phyloP scores from a whole-genome alignment of 805 yeast species.

The Spencermartinsiella europaea region DNA sequence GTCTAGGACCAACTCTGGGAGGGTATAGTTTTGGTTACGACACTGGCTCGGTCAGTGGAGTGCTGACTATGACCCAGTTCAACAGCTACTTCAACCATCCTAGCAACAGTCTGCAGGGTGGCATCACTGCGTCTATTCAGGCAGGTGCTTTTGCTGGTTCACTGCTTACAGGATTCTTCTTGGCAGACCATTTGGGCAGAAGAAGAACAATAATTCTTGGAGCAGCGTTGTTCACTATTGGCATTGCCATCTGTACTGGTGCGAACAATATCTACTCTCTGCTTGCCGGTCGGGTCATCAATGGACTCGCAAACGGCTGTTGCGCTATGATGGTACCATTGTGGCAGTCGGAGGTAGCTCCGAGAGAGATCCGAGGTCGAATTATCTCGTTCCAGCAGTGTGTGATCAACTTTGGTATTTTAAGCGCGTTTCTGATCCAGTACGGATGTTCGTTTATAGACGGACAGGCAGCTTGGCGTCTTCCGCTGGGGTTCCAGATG shows the following conservation, averaged over 20 bases:
- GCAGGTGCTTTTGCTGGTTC: conserved; percentile 48
- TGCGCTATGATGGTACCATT: conserved; percentile 74
- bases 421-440: conserved; percentile 71
- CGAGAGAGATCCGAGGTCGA: conserved; percentile 59
- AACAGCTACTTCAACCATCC: conserved; percentile 41
- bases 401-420: conserved; percentile 57
- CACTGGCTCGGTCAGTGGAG: conserved; percentile 62
- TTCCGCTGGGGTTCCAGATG: conserved; percentile 68
- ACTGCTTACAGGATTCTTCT: conserved; percentile 44
- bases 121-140: conserved; percentile 63
- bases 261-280: conserved; percentile 53
- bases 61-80: conserved; percentile 55
- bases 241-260: conserved; percentile 56
- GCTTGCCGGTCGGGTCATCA: conserved; percentile 62
- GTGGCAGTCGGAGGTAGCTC: conserved; percentile 72
- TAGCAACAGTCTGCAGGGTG: conserved; percentile 49
- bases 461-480: conserved; percentile 58
- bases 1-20: conserved; percentile 18
- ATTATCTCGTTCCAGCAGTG: conserved; percentile 66
- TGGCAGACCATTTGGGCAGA: conserved; percentile 63
- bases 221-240: conserved; percentile 49
- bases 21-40: conserved; percentile 49
- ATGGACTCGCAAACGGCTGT: conserved; percentile 72
- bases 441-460: conserved; percentile 60
- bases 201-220: conserved; percentile 56